Evolutionary conservation across 139 green algal genomes (phyloP).

Genomic region (Eudorina sp.): DNA sequence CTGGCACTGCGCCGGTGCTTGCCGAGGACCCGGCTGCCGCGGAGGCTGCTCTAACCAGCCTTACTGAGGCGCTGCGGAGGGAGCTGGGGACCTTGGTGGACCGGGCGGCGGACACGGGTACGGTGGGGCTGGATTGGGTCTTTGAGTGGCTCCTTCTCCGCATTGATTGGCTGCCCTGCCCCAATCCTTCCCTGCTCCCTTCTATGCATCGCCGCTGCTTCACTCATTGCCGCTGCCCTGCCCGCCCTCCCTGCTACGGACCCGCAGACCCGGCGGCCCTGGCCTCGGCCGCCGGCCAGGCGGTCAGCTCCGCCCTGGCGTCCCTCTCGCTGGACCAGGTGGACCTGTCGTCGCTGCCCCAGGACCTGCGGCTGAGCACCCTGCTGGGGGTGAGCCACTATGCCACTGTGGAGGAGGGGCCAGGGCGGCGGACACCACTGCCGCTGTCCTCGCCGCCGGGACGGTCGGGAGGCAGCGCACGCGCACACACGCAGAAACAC

Average conservation of each 20-base stretch:
- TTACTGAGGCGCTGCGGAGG: conserved; percentile 12
- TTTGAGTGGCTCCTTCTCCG: too few relatives aligned
- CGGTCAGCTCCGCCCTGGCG: background rate
- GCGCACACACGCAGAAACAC: too few relatives aligned
- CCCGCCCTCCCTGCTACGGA: background rate
- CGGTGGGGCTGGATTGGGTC: too few relatives aligned
- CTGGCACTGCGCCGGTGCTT: background rate
- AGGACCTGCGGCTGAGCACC: background rate
- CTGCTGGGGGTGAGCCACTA: conserved; percentile 22
- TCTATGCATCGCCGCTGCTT: too few relatives aligned
- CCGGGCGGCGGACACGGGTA: background rate
- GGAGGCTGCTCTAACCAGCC: background rate
- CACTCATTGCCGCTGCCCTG: background rate
- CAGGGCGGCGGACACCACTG: too few relatives aligned
- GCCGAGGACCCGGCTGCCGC: background rate
- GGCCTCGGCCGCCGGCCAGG: background rate
- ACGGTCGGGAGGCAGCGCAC: too few relatives aligned
- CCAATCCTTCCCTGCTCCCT: too few relatives aligned
- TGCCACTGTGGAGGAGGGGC: background rate
- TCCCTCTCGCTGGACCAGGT: background rate
- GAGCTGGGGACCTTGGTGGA: conserved; percentile 3
- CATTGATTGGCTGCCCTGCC: too few relatives aligned
- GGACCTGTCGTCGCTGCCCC: background rate
- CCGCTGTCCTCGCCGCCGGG: too few relatives aligned
- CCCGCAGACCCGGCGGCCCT: conserved; percentile 16